phyloP scores from a whole-genome alignment of 345 rosid species.

The Adansonia digitata region DNA sequence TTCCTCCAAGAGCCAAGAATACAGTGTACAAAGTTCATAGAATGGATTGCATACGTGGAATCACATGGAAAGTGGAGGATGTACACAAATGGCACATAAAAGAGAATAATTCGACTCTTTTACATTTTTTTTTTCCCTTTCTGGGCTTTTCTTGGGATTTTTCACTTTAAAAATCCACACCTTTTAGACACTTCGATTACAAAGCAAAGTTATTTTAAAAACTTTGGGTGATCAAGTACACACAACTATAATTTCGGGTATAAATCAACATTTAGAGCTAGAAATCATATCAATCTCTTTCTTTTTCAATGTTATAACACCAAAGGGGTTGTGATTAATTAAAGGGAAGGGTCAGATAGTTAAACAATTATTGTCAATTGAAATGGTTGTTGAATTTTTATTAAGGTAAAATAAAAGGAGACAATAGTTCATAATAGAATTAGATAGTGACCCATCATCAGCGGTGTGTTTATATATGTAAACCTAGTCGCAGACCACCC shows the following conservation, averaged over 20 bases:
- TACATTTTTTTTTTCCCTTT: neutral
- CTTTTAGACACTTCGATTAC: neutral
- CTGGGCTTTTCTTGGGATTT: neutral
- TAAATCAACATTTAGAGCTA: neutral
- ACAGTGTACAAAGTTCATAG: conserved; percentile 14
- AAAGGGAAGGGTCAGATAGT: neutral
- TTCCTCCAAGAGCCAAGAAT: conserved; percentile 4
- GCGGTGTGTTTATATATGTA: conserved; percentile 4
- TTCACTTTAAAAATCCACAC: conserved; percentile 7
- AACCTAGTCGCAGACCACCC: conserved; percentile 25
- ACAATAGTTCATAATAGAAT: neutral
- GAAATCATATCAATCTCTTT: neutral
- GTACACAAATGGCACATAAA: conserved; percentile 6
- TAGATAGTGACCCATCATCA: conserved; percentile 21
- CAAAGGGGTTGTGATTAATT: neutral
- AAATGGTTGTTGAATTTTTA: conserved; percentile 15
- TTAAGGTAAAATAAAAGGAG: neutral
- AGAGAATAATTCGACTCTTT: conserved; percentile 17
- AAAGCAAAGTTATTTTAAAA: neutral
- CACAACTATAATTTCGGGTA: neutral
- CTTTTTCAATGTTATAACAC: neutral
- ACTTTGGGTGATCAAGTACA: neutral
- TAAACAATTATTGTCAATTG: neutral
- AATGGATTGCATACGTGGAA: conserved; percentile 27
- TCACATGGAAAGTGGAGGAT: conserved; percentile 27